Conservation (phyloP, 306 rosid genomes). For the Rosa persica region DNA sequence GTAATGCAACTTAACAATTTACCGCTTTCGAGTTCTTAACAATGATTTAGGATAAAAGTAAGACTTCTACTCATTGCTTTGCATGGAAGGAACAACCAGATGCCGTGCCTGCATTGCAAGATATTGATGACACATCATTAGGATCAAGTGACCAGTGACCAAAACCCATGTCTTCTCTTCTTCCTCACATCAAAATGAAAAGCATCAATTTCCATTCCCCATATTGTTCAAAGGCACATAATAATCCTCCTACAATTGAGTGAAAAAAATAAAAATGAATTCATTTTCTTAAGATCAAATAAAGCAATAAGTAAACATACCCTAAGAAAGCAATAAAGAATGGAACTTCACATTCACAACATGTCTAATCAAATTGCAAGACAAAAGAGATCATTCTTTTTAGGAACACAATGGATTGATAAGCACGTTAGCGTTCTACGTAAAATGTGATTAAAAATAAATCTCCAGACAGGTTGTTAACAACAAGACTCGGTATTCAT, state of each 20-base stretch:
- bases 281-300: neutral
- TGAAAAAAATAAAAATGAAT: neutral
- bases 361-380: neutral
- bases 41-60: conserved; percentile 16
- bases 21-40: conserved; percentile 31
- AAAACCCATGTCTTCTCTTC: conserved; percentile 8
- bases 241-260: conserved; percentile 24
- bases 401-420: neutral
- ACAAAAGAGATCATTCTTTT: neutral
- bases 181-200: conserved; percentile 8
- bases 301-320: neutral
- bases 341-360: neutral
- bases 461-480: neutral
- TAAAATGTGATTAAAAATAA: neutral
- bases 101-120: conserved; percentile 41
- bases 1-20: conserved; percentile 29
- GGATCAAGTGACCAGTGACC: conserved; percentile 11
- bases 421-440: neutral
- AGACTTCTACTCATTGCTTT: conserved; percentile 34
- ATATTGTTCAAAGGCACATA: conserved; percentile 25
- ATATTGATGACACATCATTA: conserved; percentile 21
- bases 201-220: conserved; percentile 16
- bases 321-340: neutral
- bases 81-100: conserved; percentile 44
- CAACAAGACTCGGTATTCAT: neutral